Evolutionary conservation across 2,329 filamentous ascomycete genomes (phyloP), one percentile per base, ranked within the genome.

Genomic region (Tolypocladium paradoxum): DNA sequence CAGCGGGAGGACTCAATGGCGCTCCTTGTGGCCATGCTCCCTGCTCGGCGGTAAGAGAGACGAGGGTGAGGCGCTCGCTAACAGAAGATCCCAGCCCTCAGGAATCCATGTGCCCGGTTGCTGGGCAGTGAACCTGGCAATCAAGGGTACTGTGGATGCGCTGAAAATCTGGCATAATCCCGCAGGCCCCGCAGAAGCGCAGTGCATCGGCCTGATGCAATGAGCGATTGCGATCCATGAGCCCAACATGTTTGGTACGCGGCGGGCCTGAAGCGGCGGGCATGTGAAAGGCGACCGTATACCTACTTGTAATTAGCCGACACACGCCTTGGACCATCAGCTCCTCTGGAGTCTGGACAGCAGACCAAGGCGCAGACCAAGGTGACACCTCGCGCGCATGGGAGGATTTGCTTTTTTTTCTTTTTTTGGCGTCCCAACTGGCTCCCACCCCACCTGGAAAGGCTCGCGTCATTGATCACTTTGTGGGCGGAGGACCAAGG

Each of bases 341-440:
- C 24, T 29, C 18, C 37, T 6, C 43, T n/a, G n/a, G n/a, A n/a
- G n/a, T n/a, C n/a, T n/a, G n/a, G n/a, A n/a, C n/a, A n/a, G n/a
- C n/a, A n/a, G n/a, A n/a, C n/a, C n/a, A 46, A 29, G 16, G 40
- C 14, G 37, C 45, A 37, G 38, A 50, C 50, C 37, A 54, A 58
- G 60, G 53, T 64, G 62, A 64, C 55, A 62, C 55, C 59, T 63
- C 61, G 51, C 55, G 34, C 51, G 54, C 56, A 59, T n/a, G 53
- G 27, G 49, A 50, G 43, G 33, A 24, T 48, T 62, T 59, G 50
- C 52, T 58, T 59, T 55, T 61, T 45, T 48, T 62, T 59, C 49
- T 51, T 58, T 59, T 55, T 61, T 45, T 8, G 7, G 38, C 11
- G 12, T 37, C 50, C 33, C n/a, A 35, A 45, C 37, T 27, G 35